Evolutionary conservation across 352 stramenopile species (phyloP).

Genomic region (Phytopythium sindhum): DNA sequence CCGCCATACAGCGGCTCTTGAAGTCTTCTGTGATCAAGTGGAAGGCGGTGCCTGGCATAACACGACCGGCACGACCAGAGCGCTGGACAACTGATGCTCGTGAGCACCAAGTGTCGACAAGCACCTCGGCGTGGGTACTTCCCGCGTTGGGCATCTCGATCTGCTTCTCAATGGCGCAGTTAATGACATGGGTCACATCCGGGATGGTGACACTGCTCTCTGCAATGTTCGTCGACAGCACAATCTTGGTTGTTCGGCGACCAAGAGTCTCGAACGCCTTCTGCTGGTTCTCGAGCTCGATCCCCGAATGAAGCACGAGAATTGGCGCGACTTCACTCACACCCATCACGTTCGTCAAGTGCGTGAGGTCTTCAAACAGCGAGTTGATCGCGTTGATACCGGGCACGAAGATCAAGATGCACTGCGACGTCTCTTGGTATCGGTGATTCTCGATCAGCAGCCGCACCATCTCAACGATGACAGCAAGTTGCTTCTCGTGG

Average conservation of each 20-base stretch:
- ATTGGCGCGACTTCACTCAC: slow-evolving; percentile 34
- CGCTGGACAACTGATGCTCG: slow-evolving; percentile 87
- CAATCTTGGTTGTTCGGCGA: slow-evolving; percentile 83
- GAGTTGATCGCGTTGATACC: slow-evolving; percentile 92
- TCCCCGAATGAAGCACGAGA: slow-evolving; percentile 63
- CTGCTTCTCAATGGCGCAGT: slow-evolving; percentile 82
- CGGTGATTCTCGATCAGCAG: slow-evolving; percentile 47
- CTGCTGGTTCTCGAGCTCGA: slow-evolving; percentile 77
- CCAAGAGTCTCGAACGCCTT: slow-evolving; percentile 53
- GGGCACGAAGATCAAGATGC: slow-evolving; percentile 95
- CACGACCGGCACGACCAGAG: slow-evolving; percentile 88
- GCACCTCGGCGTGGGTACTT: slow-evolving; percentile 63
- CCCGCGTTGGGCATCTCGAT: slow-evolving; percentile 76
- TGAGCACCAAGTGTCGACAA: slow-evolving; percentile 92
- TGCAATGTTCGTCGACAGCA: slow-evolving; percentile 95
- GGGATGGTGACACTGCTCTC: slow-evolving; percentile 97
- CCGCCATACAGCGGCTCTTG: slow-evolving; percentile 57
- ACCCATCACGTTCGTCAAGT: slow-evolving; percentile 13
- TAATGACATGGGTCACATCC: slow-evolving; percentile 89
- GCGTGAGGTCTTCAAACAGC: slow-evolving; percentile 73
- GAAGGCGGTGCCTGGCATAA: slow-evolving; percentile 90
- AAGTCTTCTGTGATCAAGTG: slow-evolving; percentile 86
- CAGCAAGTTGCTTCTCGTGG: slow-evolving; percentile 54
- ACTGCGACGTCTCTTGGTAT: slow-evolving; percentile 36
- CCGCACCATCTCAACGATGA: slow-evolving; percentile 59